A percentile compares a stretch with the other conserved stretches of the same genome.
Evolutionary conservation across 75 land plant species (phyloP).

Genomic region (Sequoiadendron giganteum): DNA sequence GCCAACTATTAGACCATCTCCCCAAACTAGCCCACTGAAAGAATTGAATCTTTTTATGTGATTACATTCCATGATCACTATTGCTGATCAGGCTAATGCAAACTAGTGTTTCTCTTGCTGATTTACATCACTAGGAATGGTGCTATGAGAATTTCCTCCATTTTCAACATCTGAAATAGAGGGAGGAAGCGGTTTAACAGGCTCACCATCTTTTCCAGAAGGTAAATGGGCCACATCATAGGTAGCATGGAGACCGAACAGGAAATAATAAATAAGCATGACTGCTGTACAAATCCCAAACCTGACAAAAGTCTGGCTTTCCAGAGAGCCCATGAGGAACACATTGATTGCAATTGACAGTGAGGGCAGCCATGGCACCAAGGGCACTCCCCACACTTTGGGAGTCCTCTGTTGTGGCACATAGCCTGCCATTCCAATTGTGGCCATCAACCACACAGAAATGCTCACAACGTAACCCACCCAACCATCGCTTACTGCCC

Average conservation of each 20-base stretch:
- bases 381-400: slow-evolving; percentile 86
- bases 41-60: too few species aligned
- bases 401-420: slow-evolving; percentile 48
- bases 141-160: neutral
- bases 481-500: slow-evolving; percentile 66
- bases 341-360: slow-evolving; percentile 71
- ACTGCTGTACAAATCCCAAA: slow-evolving; percentile 64
- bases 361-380: slow-evolving; percentile 95
- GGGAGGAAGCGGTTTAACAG: slow-evolving; percentile 11
- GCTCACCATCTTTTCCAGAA: neutral
- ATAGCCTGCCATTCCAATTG: slow-evolving; percentile 46
- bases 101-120: neutral
- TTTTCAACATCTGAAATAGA: neutral
- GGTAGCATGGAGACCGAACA: slow-evolving; percentile 85
- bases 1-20: too few species aligned
- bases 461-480: slow-evolving; percentile 43
- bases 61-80: too few species aligned
- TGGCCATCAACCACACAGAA: slow-evolving; percentile 61
- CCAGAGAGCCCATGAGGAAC: slow-evolving; percentile 84
- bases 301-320: slow-evolving; percentile 49
- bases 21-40: too few species aligned
- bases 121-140: neutral
- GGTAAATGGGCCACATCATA: slow-evolving; percentile 64
- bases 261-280: slow-evolving; percentile 76
- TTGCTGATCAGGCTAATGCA: too few species aligned